Percentiles rank a stretch among this genome's conserved stretches.
Conservation (phyloP, 208 protist species). For the Trypanosoma caninum region DNA sequence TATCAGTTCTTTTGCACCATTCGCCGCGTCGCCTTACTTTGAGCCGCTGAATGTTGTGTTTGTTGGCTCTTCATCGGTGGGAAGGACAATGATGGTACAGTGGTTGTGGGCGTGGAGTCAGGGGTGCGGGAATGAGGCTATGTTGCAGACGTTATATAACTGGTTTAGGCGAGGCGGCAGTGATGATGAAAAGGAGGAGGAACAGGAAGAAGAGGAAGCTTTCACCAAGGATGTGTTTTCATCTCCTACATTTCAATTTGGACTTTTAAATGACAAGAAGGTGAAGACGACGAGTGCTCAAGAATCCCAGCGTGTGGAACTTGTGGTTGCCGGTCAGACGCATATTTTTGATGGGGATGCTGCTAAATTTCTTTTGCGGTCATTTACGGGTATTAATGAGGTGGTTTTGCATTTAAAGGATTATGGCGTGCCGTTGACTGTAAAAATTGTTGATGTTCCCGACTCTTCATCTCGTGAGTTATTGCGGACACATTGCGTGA, state of each 20-base stretch:
- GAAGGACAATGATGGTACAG: conserved; percentile 14
- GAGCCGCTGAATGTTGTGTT: conserved; percentile 8
- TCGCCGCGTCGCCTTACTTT: neutral
- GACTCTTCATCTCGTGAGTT: conserved; percentile 9
- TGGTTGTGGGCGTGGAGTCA: conserved; percentile 20
- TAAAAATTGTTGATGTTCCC: conserved; percentile 7
- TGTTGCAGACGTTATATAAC: neutral
- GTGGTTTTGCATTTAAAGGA: neutral
- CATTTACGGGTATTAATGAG: conserved; percentile 3
- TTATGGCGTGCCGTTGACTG: neutral
- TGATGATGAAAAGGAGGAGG: neutral
- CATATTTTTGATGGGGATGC: conserved; percentile 9
- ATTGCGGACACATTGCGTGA: conserved; percentile 12
- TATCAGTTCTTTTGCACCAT: neutral
- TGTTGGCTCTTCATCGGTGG: conserved; percentile 10
- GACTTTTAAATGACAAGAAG: neutral
- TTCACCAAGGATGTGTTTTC: neutral
- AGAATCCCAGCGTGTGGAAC: neutral
- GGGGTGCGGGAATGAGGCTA: neutral
- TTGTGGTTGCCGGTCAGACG: neutral
- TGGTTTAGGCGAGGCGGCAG: neutral
- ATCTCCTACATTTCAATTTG: neutral
- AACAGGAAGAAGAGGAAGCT: neutral
- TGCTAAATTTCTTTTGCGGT: conserved; percentile 12
- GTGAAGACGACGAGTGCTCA: neutral